A percentile compares a stretch with the other conserved stretches of the same genome.
Evolutionary conservation across 768 basidiomycete species (phyloP).

Genomic region (Podaxis sp.): DNA sequence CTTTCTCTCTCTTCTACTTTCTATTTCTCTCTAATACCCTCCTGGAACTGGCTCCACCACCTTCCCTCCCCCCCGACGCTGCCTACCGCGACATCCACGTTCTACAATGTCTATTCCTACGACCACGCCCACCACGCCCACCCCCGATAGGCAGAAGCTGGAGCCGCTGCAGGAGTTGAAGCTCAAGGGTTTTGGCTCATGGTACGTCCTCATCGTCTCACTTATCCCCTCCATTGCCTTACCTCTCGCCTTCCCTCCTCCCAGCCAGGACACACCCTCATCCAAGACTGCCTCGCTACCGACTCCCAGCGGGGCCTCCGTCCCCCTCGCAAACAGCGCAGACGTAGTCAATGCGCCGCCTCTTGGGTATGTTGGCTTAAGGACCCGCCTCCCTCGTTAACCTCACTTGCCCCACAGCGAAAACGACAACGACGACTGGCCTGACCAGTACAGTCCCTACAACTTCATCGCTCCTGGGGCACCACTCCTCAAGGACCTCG

Average conservation of each 20-base stretch:
- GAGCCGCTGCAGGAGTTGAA: slow-evolving; percentile 16
- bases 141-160: slow-evolving; percentile 7
- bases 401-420: slow-evolving; percentile 13
- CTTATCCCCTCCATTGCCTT: background rate
- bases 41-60: slow-evolving; percentile 2
- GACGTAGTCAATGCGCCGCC: slow-evolving; percentile 8
- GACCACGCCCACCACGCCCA: slow-evolving; percentile 9
- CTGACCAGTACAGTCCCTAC: slow-evolving; percentile 23
- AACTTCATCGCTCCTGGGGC: slow-evolving; percentile 38
- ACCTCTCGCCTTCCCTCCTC: background rate
- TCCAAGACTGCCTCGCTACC: slow-evolving; percentile 33
- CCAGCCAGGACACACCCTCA: slow-evolving; percentile 32
- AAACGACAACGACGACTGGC: background rate
- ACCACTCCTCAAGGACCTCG: slow-evolving; percentile 53
- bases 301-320: slow-evolving; percentile 25
- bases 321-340: slow-evolving; percentile 16
- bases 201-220: slow-evolving; percentile 9
- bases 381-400: slow-evolving; percentile 13
- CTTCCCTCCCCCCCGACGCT: background rate
- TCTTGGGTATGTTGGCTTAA: slow-evolving; percentile 17
- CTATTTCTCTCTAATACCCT: slow-evolving; percentile 16
- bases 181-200: slow-evolving; percentile 16
- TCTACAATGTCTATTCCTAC: slow-evolving; percentile 11
- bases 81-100: background rate
- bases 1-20: background rate